A percentile compares a stretch with the other conserved stretches of the same genome.
Evolutionary conservation across 2,329 filamentous ascomycete genomes (phyloP).

Genomic region (Huntiella moniliformis): DNA sequence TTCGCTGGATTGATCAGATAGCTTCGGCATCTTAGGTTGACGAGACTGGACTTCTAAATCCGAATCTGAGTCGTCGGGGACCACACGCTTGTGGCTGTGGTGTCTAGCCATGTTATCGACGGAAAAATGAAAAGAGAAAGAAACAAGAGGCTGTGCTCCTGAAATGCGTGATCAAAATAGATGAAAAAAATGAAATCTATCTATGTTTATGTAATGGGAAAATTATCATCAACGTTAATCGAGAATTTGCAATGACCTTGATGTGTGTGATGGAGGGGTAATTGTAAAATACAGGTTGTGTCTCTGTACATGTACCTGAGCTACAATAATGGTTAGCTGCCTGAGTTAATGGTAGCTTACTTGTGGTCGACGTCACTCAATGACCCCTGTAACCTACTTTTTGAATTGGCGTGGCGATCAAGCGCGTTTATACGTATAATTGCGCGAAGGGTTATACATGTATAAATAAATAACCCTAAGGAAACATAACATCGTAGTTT

Average conservation of each 20-base stretch:
- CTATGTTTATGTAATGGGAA: not conserved
- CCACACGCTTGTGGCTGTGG: not conserved
- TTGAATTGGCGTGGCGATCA: not conserved
- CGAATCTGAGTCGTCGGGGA: not conserved
- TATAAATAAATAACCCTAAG: no score
- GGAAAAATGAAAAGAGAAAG: not conserved
- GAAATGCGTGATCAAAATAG: not conserved
- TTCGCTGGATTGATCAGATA: slow-evolving; percentile 2
- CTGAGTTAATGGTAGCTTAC: not conserved
- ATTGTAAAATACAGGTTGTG: not conserved
- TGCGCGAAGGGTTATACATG: no score
- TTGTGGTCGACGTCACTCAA: not conserved
- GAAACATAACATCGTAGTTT: no score
- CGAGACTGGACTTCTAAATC: not conserved
- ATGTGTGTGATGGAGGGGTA: no score
- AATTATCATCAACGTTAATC: not conserved
- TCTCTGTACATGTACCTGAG: not conserved
- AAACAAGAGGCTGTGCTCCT: not conserved
- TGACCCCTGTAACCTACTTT: not conserved
- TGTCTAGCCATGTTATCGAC: not conserved
- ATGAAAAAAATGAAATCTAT: not conserved
- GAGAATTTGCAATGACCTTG: not conserved
- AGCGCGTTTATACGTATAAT: not conserved
- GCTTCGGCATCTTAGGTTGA: not conserved
- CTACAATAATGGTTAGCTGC: not conserved